A percentile compares a stretch with the other conserved stretches of the same genome.
Evolutionary conservation across 495 filamentous ascomycete genomes (phyloP).

Genomic region (Hyaloscypha finlandica): DNA sequence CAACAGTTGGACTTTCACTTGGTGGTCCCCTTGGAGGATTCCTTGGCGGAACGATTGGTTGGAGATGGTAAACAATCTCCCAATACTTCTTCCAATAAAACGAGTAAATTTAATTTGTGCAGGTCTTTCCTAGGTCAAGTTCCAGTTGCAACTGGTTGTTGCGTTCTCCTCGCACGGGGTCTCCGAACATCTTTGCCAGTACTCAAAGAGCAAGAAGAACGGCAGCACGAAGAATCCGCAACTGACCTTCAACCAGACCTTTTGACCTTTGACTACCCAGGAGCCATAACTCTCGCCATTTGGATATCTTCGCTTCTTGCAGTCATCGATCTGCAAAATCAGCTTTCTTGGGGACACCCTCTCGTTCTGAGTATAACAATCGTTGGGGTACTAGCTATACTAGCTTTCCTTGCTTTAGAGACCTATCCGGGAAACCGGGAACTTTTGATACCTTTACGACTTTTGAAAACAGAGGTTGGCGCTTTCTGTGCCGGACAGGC

Average conservation of each 20-base stretch:
- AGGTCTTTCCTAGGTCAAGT: conserved; percentile 40
- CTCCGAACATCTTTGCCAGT: conserved; percentile 24
- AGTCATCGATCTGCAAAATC: conserved; percentile 51
- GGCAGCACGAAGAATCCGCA: not conserved
- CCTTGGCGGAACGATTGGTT: conserved; percentile 65
- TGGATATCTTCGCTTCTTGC: conserved; percentile 53
- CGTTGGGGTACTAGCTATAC: conserved; percentile 18
- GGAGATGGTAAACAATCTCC: conserved; percentile 55
- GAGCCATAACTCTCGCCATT: conserved; percentile 52
- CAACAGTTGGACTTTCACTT: conserved; percentile 60
- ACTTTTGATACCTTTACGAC: conserved; percentile 37
- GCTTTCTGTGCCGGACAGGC: conserved; percentile 53
- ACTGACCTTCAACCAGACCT: conserved; percentile 34
- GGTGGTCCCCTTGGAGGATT: conserved; percentile 67
- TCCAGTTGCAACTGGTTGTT: conserved; percentile 32
- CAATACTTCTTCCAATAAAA: not conserved
- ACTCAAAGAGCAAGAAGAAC: not conserved
- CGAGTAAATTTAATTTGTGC: not conserved
- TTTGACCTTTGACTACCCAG: conserved; percentile 41
- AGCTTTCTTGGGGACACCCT: conserved; percentile 25
- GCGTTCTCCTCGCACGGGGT: conserved; percentile 23
- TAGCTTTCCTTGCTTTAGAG: conserved; percentile 35
- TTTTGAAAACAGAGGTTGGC: conserved; percentile 46
- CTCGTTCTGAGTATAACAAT: conserved; percentile 19
- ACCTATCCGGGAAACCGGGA: conserved; percentile 29